Percentiles rank a stretch among this genome's conserved stretches.
phyloP scores from a whole-genome alignment of 2,329 filamentous ascomycete species.

The Scopulariopsis brevicaulis region DNA sequence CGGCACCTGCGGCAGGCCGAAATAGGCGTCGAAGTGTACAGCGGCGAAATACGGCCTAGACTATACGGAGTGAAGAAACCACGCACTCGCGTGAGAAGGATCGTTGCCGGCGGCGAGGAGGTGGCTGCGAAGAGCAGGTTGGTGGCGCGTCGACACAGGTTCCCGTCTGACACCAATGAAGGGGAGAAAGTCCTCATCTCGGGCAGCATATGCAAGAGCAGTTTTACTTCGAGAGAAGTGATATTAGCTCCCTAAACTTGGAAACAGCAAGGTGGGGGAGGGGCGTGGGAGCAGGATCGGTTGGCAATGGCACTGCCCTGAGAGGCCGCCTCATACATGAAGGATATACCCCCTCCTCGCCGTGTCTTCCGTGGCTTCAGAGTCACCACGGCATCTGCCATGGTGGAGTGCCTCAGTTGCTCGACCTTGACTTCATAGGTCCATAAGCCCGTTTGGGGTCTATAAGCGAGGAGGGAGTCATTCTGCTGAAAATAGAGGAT shows the following conservation, averaged over 20 bases:
- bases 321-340: neutral
- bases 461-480: neutral
- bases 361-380: neutral
- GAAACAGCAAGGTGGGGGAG: neutral
- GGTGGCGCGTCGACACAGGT: neutral
- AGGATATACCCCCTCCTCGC: neutral
- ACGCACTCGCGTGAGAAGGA: neutral
- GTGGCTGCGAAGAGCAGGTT: neutral
- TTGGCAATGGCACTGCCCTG: neutral
- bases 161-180: neutral
- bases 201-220: neutral
- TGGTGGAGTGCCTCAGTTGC: neutral
- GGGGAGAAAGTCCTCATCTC: neutral
- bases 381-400: neutral
- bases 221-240: neutral
- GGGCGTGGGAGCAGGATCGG: neutral
- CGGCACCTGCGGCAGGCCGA: conserved; percentile 3
- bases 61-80: neutral
- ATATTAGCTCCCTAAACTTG: neutral
- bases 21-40: neutral
- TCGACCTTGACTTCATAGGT: neutral
- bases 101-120: neutral
- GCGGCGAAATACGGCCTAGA: neutral
- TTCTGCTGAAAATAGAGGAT: neutral
- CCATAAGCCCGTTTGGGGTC: neutral